Conservation (phyloP, 176 grass and related monocot species). For the Tuctoria greenei region DNA sequence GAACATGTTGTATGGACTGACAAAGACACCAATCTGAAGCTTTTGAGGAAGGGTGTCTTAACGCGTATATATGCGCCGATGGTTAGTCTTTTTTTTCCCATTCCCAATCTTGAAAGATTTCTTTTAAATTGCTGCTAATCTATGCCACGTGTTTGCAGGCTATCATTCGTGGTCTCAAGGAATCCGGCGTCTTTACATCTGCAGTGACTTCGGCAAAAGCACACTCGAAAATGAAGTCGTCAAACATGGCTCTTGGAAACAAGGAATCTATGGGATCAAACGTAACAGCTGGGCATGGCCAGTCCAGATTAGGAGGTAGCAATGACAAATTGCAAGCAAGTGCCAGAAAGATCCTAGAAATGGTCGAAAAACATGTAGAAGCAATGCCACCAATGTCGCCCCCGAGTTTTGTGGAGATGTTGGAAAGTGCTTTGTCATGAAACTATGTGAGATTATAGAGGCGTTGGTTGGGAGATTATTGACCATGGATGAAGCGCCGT, state of each 20-base stretch:
- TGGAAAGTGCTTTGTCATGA: not conserved
- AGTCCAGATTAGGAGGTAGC: slow-evolving; percentile 17
- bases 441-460: no score
- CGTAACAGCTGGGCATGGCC: slow-evolving; percentile 8
- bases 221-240: slow-evolving; percentile 44
- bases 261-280: slow-evolving; percentile 47
- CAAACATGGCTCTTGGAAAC: slow-evolving; percentile 35
- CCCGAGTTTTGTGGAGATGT: slow-evolving; percentile 41
- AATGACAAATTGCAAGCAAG: slow-evolving; percentile 47
- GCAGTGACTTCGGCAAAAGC: slow-evolving; percentile 75
- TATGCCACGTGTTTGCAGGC: slow-evolving; percentile 48
- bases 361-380: slow-evolving; percentile 45
- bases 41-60: slow-evolving; percentile 86
- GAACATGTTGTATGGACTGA: slow-evolving; percentile 95
- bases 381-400: slow-evolving; percentile 80
- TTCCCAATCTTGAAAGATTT: not conserved
- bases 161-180: slow-evolving; percentile 91
- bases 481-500: no score
- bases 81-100: slow-evolving; percentile 50
- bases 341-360: slow-evolving; percentile 76
- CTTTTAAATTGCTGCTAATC: slow-evolving; percentile 35
- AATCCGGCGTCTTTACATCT: slow-evolving; percentile 73
- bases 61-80: slow-evolving; percentile 97
- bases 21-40: slow-evolving; percentile 85
- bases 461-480: no score